Evolutionary conservation across 345 rosid species (phyloP).

Genomic region (Sisymbrium altissimum): DNA sequence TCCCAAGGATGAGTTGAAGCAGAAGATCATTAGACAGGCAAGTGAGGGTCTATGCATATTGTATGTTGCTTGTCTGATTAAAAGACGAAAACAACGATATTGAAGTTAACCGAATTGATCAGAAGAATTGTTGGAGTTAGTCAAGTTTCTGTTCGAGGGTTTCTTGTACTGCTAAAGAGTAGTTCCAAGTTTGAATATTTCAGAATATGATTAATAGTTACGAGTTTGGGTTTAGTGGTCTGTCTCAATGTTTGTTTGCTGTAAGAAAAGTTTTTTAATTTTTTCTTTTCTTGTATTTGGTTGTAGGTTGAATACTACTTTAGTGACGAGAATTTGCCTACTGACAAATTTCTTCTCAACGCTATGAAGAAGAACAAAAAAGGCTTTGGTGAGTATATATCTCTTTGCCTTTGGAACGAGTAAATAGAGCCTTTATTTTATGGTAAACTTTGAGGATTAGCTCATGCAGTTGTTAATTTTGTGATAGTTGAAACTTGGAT

Average conservation of each 20-base stretch:
- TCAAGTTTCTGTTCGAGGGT: neutral
- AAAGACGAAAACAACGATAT: neutral
- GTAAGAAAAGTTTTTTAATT: too few species aligned
- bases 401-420: neutral
- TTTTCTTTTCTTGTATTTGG: neutral
- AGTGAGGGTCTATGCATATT: neutral
- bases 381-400: constrained; percentile 65
- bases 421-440: neutral
- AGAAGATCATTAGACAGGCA: constrained; percentile 67
- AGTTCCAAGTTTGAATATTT: neutral
- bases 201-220: too few species aligned
- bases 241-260: neutral
- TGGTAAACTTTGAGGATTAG: neutral
- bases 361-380: constrained; percentile 70
- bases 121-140: neutral
- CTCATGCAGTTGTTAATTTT: neutral
- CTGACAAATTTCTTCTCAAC: constrained; percentile 66
- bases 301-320: constrained; percentile 89
- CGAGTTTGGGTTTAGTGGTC: neutral
- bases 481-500: neutral
- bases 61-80: neutral
- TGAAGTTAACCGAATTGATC: neutral
- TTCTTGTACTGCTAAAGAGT: neutral
- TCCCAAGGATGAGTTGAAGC: constrained; percentile 48
- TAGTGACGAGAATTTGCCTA: constrained; percentile 82